phyloP scores from a whole-genome alignment of 129 eudicot species.

The Deinandra increscens region DNA sequence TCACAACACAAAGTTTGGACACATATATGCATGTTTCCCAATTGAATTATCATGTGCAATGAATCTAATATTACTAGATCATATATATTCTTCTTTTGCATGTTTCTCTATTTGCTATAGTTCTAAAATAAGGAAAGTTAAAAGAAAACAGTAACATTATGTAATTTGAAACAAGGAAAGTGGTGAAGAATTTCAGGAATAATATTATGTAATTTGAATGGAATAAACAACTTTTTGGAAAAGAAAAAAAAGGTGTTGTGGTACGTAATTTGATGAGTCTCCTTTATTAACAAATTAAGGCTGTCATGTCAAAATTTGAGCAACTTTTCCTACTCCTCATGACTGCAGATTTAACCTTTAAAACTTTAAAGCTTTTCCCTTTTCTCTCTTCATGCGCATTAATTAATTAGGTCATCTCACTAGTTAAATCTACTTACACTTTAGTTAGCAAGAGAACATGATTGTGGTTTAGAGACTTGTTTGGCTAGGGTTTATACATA shows the following conservation, averaged over 20 bases:
- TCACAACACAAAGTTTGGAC: too few relatives aligned
- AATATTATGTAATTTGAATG: conserved; percentile 28
- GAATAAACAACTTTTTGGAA: conserved; percentile 56
- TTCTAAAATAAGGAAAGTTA: background rate
- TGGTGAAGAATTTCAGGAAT: conserved; percentile 39
- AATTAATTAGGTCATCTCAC: conserved; percentile 18
- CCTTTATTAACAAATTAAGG: conserved; percentile 47
- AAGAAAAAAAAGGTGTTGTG: conserved; percentile 49
- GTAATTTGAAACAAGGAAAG: conserved; percentile 14
- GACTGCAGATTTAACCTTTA: conserved; percentile 29
- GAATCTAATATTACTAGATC: conserved; percentile 15
- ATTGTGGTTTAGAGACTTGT: too few relatives aligned
- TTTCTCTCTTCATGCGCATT: conserved; percentile 16
- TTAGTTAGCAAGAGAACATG: too few relatives aligned
- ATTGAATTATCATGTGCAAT: conserved; percentile 8
- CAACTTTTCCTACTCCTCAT: conserved; percentile 51
- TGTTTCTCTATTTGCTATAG: conserved; percentile 11
- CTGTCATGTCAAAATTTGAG: conserved; percentile 76
- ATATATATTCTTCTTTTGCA: conserved; percentile 17
- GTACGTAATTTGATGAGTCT: conserved; percentile 60
- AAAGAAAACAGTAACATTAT: conserved; percentile 1
- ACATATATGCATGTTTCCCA: conserved; percentile 20
- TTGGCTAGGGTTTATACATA: too few relatives aligned
- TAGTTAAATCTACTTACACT: background rate
- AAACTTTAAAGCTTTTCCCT: conserved; percentile 40